Conservation (phyloP, 352 stramenopile species). For the Hyaloperonospora brassicae region DNA sequence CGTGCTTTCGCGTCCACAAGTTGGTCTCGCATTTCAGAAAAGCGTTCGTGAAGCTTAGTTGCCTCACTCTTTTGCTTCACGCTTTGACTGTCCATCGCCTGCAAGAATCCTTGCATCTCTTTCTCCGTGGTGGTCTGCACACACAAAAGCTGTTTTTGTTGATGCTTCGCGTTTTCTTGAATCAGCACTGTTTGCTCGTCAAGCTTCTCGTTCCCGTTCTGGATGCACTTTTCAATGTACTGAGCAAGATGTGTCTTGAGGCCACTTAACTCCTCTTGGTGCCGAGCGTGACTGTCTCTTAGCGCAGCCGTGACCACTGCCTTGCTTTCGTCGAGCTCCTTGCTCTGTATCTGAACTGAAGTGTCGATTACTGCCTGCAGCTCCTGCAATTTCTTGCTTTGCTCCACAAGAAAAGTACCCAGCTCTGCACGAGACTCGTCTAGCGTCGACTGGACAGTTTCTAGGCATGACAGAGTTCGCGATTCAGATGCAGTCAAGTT, state of each 20-base stretch:
- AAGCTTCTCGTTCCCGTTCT: constrained; percentile 33
- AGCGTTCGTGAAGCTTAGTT: constrained; percentile 19
- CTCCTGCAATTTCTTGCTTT: constrained; percentile 40
- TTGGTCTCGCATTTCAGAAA: constrained; percentile 23
- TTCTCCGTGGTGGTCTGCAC: constrained; percentile 31
- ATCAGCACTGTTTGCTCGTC: constrained; percentile 40
- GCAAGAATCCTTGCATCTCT: constrained; percentile 32
- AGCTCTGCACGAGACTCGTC: constrained; percentile 28
- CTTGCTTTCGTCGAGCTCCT: constrained; percentile 36
- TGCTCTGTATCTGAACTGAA: constrained; percentile 37
- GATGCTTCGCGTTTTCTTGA: constrained; percentile 25
- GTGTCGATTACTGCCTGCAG: constrained; percentile 39
- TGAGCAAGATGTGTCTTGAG: constrained; percentile 39
- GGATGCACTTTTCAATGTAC: constrained; percentile 40
- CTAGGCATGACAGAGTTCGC: constrained; percentile 24
- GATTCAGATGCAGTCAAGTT: constrained; percentile 29
- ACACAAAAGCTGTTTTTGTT: constrained; percentile 33
- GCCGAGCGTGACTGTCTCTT: constrained; percentile 27
- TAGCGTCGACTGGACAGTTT: constrained; percentile 25
- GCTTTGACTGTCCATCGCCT: constrained; percentile 26
- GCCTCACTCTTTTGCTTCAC: constrained; percentile 25
- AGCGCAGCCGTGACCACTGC: constrained; percentile 22
- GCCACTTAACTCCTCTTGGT: constrained; percentile 34
- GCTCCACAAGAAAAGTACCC: constrained; percentile 32
- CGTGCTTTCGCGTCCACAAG: constrained; percentile 11